These are phyloP conservation scores for Ogataea zsoltii DNA, from an alignment of 805 yeast species.

Conservation along the genomic window DNA sequence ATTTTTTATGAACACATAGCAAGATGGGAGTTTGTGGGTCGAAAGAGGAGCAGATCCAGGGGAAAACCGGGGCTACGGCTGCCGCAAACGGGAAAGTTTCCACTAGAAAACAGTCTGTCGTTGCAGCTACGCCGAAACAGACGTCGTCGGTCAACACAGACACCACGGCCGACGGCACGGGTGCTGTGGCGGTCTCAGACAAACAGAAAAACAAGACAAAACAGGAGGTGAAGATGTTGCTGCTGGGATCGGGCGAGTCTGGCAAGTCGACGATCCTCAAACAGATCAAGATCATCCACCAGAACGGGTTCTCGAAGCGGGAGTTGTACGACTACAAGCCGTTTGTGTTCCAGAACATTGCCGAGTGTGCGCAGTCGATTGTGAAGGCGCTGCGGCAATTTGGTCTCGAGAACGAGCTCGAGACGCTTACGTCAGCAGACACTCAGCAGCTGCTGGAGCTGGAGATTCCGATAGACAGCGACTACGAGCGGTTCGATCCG, in stretches of 20 bases:
- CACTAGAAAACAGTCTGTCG: background rate
- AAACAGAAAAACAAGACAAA: constrained; percentile 21
- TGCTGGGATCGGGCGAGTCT: constrained; percentile 86
- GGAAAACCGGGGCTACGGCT: constrained; percentile 5
- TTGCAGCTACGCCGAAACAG: background rate
- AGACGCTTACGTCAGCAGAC: constrained; percentile 37
- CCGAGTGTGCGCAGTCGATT: constrained; percentile 74
- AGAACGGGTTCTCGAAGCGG: constrained; percentile 66
- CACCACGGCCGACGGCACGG: too few relatives aligned
- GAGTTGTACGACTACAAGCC: constrained; percentile 77
- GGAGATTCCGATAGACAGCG: constrained; percentile 54
- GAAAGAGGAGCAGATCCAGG: constrained; percentile 18
- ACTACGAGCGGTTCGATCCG: constrained; percentile 48
- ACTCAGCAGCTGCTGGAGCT: constrained; percentile 46
- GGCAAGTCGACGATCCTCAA: constrained; percentile 82
- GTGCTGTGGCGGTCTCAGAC: background rate
- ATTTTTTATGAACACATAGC: background rate
- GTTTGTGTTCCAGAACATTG: constrained; percentile 72
- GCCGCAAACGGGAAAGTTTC: background rate
- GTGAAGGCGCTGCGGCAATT: constrained; percentile 64
- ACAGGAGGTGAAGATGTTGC: constrained; percentile 67
- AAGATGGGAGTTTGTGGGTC: constrained; percentile 33
- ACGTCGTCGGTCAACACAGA: constrained; percentile 1
- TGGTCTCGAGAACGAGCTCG: constrained; percentile 38
- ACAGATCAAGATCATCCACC: constrained; percentile 79